Evolutionary conservation across 2,329 filamentous ascomycete species (phyloP).

Genomic region (Hypoxylon sp.): DNA sequence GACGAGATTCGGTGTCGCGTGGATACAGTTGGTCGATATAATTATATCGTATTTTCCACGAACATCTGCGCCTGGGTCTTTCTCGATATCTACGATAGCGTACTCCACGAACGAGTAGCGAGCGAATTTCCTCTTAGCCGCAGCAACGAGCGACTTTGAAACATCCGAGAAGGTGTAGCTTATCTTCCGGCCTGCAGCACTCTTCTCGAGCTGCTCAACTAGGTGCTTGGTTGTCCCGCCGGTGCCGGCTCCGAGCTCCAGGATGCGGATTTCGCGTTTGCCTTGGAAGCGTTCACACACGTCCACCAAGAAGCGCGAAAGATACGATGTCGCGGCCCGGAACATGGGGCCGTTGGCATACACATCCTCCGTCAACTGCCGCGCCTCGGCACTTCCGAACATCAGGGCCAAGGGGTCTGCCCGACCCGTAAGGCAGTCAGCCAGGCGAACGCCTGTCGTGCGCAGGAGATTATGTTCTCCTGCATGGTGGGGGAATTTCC

Average conservation of each 20-base stretch:
- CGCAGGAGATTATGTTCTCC: slow-evolving; percentile 54
- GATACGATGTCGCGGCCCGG: slow-evolving; percentile 42
- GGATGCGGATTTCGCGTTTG: slow-evolving; percentile 53
- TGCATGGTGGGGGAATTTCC: slow-evolving; percentile 53
- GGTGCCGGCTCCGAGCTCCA: slow-evolving; percentile 62
- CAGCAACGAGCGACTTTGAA: slow-evolving; percentile 53
- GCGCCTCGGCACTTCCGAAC: slow-evolving; percentile 52
- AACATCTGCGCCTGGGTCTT: slow-evolving; percentile 38
- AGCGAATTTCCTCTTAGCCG: slow-evolving; percentile 49
- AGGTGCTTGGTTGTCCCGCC: slow-evolving; percentile 59
- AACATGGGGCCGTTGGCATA: slow-evolving; percentile 55
- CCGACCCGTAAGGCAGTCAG: slow-evolving; percentile 57
- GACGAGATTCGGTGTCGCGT: slow-evolving; percentile 53
- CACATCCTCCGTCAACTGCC: slow-evolving; percentile 54
- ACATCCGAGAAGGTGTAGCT: slow-evolving; percentile 63
- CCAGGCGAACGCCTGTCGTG: slow-evolving; percentile 55
- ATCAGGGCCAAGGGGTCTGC: slow-evolving; percentile 58
- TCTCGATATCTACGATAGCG: slow-evolving; percentile 52
- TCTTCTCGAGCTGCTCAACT: slow-evolving; percentile 47
- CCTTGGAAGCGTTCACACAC: slow-evolving; percentile 5
- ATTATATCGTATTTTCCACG: slow-evolving; percentile 52
- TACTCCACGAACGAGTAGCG: slow-evolving; percentile 47
- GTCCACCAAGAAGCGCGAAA: slow-evolving; percentile 43
- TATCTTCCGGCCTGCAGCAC: slow-evolving; percentile 46
- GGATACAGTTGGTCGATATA: slow-evolving; percentile 57